Conservation (phyloP, 805 yeast genomes). For the Saturnispora sanitii region DNA sequence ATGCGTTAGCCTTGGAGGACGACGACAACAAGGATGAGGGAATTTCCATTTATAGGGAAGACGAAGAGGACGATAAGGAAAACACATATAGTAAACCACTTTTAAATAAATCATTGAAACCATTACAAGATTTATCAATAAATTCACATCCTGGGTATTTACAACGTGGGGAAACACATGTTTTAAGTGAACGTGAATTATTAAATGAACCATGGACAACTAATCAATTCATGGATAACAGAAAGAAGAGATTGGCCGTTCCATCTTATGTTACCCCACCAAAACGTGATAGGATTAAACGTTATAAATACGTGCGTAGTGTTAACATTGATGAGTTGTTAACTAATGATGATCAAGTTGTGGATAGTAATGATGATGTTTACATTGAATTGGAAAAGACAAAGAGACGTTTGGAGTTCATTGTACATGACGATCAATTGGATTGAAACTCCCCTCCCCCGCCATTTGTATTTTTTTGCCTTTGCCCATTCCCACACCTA, state of each 20-base stretch:
- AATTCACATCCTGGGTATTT: constrained; percentile 8
- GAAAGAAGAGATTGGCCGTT: neutral
- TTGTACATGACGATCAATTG: too few species aligned
- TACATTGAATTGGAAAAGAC: neutral
- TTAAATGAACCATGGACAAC: constrained; percentile 11
- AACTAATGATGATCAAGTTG: neutral
- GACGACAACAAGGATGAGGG: neutral
- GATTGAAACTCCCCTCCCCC: too few species aligned
- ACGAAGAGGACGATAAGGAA: constrained; percentile 6
- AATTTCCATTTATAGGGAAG: too few species aligned
- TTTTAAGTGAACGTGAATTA: constrained; percentile 3
- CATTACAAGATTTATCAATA: constrained; percentile 9
- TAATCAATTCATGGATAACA: neutral
- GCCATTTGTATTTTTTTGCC: too few species aligned
- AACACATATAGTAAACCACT: neutral
- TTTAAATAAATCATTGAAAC: neutral
- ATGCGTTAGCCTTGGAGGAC: too few species aligned
- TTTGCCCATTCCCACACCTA: too few species aligned
- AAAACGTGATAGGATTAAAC: constrained; percentile 6
- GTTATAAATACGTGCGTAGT: constrained; percentile 6
- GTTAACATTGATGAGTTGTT: neutral
- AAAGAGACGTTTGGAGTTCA: neutral
- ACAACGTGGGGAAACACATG: neutral
- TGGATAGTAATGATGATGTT: neutral
- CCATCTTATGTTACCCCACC: constrained; percentile 13